These are phyloP conservation scores for Chlorophyllum brunneum DNA, from an alignment of 768 basidiomycete species.

Conservation along the genomic window DNA sequence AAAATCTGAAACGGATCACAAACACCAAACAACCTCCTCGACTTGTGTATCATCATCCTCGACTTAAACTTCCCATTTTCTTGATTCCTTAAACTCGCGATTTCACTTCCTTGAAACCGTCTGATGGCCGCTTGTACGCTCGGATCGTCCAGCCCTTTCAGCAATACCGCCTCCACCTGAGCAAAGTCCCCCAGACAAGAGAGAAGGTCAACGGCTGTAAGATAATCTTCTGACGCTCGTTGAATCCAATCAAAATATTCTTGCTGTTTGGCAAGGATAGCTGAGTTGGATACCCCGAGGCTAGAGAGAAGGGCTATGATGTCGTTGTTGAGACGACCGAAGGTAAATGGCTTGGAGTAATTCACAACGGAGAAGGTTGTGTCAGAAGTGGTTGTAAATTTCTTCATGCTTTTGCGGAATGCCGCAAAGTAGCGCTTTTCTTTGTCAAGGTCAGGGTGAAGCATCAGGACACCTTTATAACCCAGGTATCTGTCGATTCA, in stretches of 20 bases:
- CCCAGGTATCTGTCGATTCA: slow-evolving; percentile 48
- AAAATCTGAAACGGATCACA: slow-evolving; percentile 64
- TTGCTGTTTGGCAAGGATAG: slow-evolving; percentile 49
- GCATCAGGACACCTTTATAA: slow-evolving; percentile 69
- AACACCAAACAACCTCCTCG: slow-evolving; percentile 60
- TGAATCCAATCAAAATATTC: slow-evolving; percentile 58
- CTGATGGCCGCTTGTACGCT: slow-evolving; percentile 38
- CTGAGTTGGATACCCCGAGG: slow-evolving; percentile 55
- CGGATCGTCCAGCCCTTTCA: slow-evolving; percentile 49
- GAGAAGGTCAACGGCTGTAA: slow-evolving; percentile 52
- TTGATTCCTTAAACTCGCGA: slow-evolving; percentile 48
- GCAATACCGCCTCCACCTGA: slow-evolving; percentile 47
- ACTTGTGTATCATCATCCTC: slow-evolving; percentile 59
- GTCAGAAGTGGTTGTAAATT: slow-evolving; percentile 53
- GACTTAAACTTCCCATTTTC: slow-evolving; percentile 43
- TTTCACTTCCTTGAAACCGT: slow-evolving; percentile 43
- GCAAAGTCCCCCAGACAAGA: slow-evolving; percentile 46
- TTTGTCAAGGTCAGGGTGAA: slow-evolving; percentile 55
- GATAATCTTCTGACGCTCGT: slow-evolving; percentile 41
- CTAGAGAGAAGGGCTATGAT: slow-evolving; percentile 63
- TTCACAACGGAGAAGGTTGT: slow-evolving; percentile 66
- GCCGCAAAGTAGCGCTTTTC: slow-evolving; percentile 44
- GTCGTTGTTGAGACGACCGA: slow-evolving; percentile 67
- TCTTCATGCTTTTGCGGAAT: slow-evolving; percentile 69
- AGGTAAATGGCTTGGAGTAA: slow-evolving; percentile 58